These are phyloP conservation scores for Sungouiozyma ichnusensis DNA, from an alignment of 805 yeast species.

Conservation along the genomic window DNA sequence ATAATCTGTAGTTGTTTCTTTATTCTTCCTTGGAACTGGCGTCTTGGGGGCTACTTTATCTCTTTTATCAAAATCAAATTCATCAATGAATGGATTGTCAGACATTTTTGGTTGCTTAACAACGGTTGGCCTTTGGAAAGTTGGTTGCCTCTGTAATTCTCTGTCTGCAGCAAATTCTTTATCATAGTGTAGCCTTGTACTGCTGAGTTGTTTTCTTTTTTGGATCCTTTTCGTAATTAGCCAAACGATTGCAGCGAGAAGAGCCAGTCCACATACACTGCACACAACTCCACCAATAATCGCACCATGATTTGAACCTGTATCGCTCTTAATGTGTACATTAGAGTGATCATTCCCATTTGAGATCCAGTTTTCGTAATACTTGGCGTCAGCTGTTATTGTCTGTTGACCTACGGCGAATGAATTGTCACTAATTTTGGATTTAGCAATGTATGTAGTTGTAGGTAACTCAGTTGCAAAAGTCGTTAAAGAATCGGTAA, in stretches of 20 bases:
- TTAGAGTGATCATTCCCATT: not conserved
- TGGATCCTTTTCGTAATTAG: constrained; percentile 9
- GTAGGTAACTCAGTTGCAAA: constrained; percentile 13
- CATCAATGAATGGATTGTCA: constrained; percentile 19
- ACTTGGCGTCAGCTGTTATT: constrained; percentile 13
- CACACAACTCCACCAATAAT: constrained; percentile 26
- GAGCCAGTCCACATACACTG: constrained; percentile 21
- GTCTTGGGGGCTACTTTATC: constrained; percentile 13
- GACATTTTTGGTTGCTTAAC: too few species aligned
- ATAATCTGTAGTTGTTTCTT: not conserved
- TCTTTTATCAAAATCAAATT: constrained; percentile 17
- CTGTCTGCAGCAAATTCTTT: constrained; percentile 14
- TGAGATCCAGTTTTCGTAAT: constrained; percentile 3
- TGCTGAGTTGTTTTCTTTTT: not conserved
- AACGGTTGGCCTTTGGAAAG: too few species aligned
- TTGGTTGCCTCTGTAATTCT: constrained; percentile 3
- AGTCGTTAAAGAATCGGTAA: constrained; percentile 13
- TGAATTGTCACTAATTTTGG: constrained; percentile 5
- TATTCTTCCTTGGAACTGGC: constrained; percentile 16
- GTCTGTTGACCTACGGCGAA: constrained; percentile 15
- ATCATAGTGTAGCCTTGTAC: not conserved
- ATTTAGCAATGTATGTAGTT: constrained; percentile 10
- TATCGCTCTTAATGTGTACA: not conserved
- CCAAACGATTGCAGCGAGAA: constrained; percentile 15
- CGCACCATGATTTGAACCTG: constrained; percentile 8